A percentile compares a stretch with the other conserved stretches of the same genome.
phyloP scores from a whole-genome alignment of 2,329 filamentous ascomycete species.

The Colletotrichum echinochloae region DNA sequence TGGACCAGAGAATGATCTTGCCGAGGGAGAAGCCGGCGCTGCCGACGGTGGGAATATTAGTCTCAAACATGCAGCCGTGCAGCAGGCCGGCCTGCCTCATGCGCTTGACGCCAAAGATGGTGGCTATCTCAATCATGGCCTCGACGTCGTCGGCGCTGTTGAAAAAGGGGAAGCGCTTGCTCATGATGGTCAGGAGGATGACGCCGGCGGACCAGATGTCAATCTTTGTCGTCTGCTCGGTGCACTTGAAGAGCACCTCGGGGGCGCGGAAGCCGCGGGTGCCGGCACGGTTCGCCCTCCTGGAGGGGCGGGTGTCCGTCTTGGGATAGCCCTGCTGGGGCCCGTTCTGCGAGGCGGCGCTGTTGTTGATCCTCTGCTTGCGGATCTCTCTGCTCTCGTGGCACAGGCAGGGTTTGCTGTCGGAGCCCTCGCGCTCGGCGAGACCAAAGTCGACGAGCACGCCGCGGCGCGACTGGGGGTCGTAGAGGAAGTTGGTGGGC shows the following conservation, averaged over 20 bases:
- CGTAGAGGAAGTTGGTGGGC: conserved; percentile 97
- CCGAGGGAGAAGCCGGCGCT: conserved; percentile 87
- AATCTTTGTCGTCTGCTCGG: conserved; percentile 91
- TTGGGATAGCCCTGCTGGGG: conserved; percentile 82
- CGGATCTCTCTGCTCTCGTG: conserved; percentile 73
- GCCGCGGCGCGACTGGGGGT: conserved; percentile 81
- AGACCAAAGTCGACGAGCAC: conserved; percentile 99
- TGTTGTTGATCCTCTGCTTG: conserved; percentile 68
- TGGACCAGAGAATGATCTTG: conserved; percentile 96
- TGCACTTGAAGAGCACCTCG: conserved; percentile 97
- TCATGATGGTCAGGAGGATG: conserved; percentile 95
- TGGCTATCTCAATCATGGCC: conserved; percentile 96
- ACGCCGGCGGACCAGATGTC: conserved; percentile 98
- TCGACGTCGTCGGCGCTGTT: conserved; percentile 99
- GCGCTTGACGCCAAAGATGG: conserved; percentile 86
- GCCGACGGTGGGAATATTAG: conserved; percentile 90
- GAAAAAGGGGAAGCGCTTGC: conserved; percentile 95
- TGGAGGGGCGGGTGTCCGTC: conserved; percentile 86
- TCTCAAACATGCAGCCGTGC: conserved; percentile 93
- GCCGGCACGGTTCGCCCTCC: conserved; percentile 92
- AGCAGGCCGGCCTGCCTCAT: conserved; percentile 87
- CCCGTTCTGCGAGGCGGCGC: conserved; percentile 66
- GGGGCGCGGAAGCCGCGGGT: conserved; percentile 96
- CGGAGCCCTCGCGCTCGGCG: conserved; percentile 84
- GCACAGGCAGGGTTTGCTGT: conserved; percentile 86